Percentiles rank a stretch among this genome's conserved stretches.
Conservation (phyloP, 225 moss, liverwort and hornwort species). For the Straminergon stramineum region DNA sequence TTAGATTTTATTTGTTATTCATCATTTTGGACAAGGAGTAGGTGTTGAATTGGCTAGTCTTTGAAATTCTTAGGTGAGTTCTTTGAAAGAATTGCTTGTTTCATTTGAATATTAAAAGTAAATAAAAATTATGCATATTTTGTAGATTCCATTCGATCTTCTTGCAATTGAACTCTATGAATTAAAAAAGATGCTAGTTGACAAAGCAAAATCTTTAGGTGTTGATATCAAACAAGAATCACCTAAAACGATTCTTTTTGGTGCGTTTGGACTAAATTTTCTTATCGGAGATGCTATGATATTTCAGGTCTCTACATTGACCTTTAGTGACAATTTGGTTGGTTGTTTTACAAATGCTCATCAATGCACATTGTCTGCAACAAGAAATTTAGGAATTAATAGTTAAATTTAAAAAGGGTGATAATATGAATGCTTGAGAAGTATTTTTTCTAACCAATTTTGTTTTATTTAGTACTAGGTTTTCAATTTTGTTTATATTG, state of each 20-base stretch:
- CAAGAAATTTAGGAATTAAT: conserved; percentile 32
- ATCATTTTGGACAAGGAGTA: neutral
- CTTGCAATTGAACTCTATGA: conserved; percentile 28
- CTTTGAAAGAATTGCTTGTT: neutral
- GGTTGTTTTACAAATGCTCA: neutral
- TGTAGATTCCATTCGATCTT: conserved; percentile 40
- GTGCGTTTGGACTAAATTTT: conserved; percentile 22
- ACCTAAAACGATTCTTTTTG: conserved; percentile 34
- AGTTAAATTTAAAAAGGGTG: neutral
- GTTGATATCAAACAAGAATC: conserved; percentile 38
- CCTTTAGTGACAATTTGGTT: neutral
- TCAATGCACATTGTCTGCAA: conserved; percentile 30
- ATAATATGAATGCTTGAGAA: neutral
- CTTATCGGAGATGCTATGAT: neutral
- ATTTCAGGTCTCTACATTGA: neutral
- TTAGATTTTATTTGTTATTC: neutral
- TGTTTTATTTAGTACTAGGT: too few species aligned
- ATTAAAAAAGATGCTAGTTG: conserved; percentile 44
- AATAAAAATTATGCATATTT: neutral
- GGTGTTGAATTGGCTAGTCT: neutral
- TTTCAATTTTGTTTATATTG: neutral
- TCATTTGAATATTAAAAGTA: too few species aligned
- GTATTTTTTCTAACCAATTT: neutral
- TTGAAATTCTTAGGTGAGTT: neutral
- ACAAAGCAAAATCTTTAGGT: conserved; percentile 41